These are phyloP conservation scores for Typha latifolia DNA, from an alignment of 176 grass and related monocot species.

Conservation along the genomic window DNA sequence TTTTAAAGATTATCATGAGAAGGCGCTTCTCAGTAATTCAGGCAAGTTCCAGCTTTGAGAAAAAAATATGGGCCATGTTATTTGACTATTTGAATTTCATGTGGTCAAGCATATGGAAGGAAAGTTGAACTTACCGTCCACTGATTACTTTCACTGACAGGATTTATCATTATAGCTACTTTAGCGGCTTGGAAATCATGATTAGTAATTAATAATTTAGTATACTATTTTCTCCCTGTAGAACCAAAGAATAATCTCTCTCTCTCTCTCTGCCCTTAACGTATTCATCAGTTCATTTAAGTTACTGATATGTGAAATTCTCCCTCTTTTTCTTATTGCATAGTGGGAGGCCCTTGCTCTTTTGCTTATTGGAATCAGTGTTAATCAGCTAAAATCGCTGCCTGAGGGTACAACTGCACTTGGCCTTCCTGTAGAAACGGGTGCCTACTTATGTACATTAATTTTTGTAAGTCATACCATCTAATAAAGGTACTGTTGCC, in stretches of 20 bases:
- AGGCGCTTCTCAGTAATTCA: constrained; percentile 82
- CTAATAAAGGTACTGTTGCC: too few relatives aligned
- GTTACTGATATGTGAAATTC: constrained; percentile 14
- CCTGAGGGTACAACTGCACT: constrained; percentile 77
- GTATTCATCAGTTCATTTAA: background rate
- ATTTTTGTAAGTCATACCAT: constrained; percentile 64
- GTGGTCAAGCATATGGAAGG: constrained; percentile 1
- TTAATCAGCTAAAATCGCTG: constrained; percentile 85
- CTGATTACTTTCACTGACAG: too few relatives aligned
- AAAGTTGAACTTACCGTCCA: background rate
- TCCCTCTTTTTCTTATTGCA: constrained; percentile 13
- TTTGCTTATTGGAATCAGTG: constrained; percentile 91
- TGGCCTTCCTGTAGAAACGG: constrained; percentile 76
- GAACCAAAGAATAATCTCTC: background rate
- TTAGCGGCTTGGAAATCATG: too few relatives aligned
- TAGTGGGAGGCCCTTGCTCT: constrained; percentile 98
- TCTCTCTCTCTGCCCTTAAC: background rate
- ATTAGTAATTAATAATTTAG: background rate
- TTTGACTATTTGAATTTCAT: background rate
- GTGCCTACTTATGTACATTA: constrained; percentile 82
- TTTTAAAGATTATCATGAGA: constrained; percentile 88
- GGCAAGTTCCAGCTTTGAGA: constrained; percentile 34
- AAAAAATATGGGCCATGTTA: background rate
- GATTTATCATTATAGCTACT: too few relatives aligned
- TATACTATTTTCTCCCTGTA: background rate